Conservation (phyloP, 2,329 filamentous ascomycete genomes). For the Tolypocladium endophyticum region DNA sequence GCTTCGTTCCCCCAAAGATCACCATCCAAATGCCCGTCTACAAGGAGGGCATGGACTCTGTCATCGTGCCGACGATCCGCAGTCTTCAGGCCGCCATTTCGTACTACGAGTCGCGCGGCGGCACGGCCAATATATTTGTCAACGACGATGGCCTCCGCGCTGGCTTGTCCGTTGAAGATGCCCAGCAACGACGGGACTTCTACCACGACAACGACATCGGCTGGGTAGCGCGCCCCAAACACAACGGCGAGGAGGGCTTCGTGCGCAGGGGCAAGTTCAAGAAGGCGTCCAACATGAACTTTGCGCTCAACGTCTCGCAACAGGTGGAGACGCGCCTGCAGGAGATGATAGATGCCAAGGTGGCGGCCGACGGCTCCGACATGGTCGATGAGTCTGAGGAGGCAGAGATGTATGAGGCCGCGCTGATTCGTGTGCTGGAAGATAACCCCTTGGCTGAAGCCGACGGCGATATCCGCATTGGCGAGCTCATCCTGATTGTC, state of each 20-base stretch:
- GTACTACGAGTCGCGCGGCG: conserved; percentile 35
- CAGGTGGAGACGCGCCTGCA: conserved; percentile 51
- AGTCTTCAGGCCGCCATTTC: conserved; percentile 38
- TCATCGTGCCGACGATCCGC: conserved; percentile 38
- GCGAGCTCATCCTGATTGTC: conserved; percentile 55
- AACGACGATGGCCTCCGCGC: conserved; percentile 54
- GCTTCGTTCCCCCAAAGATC: conserved; percentile 24
- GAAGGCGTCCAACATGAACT: conserved; percentile 71
- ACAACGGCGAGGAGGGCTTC: conserved; percentile 37
- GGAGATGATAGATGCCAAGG: conserved; percentile 11
- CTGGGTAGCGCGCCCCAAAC: conserved; percentile 33
- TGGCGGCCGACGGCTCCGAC: conserved; percentile 8
- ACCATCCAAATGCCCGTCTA: conserved; percentile 27
- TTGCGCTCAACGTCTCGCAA: conserved; percentile 50
- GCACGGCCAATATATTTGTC: conserved; percentile 42
- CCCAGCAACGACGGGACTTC: conserved; percentile 31
- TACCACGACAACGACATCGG: conserved; percentile 39
- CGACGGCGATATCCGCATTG: conserved; percentile 48
- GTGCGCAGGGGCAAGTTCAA: conserved; percentile 56
- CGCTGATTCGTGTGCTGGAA: conserved; percentile 37
- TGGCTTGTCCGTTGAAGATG: conserved; percentile 29
- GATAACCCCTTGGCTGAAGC: conserved; percentile 40
- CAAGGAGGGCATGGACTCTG: conserved; percentile 27
- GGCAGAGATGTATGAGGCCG: conserved; percentile 36
- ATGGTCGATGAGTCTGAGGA: conserved; percentile 19